Evolutionary conservation across 2,329 filamentous ascomycete genomes (phyloP).

Genomic region (Scytalidium sp.): DNA sequence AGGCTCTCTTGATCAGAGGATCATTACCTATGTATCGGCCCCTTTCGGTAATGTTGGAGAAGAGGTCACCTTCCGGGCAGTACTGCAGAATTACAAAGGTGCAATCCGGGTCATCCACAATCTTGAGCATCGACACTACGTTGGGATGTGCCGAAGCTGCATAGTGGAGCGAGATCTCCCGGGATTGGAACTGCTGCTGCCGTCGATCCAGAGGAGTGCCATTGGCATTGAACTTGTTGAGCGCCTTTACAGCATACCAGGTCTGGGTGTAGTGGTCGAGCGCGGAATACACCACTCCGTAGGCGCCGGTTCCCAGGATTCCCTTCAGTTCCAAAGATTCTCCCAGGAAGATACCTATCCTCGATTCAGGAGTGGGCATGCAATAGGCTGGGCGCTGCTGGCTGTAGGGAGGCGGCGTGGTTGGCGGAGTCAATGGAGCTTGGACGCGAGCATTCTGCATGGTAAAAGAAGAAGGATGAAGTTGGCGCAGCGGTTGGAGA

Average conservation of each 20-base stretch:
- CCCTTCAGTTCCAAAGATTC: constrained; percentile 68
- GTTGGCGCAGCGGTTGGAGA: constrained; percentile 7
- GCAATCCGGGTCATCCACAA: constrained; percentile 87
- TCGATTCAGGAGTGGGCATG: constrained; percentile 66
- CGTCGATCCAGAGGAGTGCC: constrained; percentile 73
- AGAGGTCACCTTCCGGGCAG: constrained; percentile 94
- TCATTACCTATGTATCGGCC: constrained; percentile 94
- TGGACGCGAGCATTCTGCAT: constrained; percentile 19
- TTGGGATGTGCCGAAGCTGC: constrained; percentile 85
- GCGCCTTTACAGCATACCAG: constrained; percentile 91
- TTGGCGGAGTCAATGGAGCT: constrained; percentile 21
- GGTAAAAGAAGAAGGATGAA: constrained; percentile 22
- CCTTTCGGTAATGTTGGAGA: constrained; percentile 95
- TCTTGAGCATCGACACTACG: constrained; percentile 90
- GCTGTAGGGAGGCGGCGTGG: constrained; percentile 16
- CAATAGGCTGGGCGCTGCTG: constrained; percentile 1
- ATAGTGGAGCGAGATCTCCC: constrained; percentile 91
- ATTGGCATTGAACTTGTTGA: constrained; percentile 82
- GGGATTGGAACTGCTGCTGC: constrained; percentile 85
- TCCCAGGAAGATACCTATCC: constrained; percentile 78
- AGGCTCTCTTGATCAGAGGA: constrained; percentile 78
- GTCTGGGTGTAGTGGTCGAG: constrained; percentile 65
- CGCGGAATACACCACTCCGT: constrained; percentile 93
- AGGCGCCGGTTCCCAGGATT: constrained; percentile 89
- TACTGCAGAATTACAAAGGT: constrained; percentile 96